Conservation (phyloP, 768 basidiomycete genomes). For the Terana coerulea region DNA sequence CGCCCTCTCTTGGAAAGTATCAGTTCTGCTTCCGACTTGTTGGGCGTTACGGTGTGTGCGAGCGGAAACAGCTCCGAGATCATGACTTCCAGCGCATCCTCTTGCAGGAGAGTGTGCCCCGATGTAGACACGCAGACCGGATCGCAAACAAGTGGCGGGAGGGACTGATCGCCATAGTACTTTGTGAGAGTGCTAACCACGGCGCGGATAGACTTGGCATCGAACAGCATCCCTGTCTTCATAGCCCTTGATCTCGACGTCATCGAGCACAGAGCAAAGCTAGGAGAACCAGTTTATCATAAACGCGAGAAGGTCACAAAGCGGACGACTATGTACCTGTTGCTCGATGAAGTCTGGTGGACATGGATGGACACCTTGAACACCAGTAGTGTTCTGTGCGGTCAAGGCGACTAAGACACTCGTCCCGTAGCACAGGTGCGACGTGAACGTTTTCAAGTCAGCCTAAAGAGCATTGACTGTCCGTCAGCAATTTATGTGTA, state of each 20-base stretch:
- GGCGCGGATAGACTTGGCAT: slow-evolving; percentile 46
- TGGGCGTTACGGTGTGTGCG: slow-evolving; percentile 76
- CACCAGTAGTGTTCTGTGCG: slow-evolving; percentile 85
- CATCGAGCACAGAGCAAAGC: slow-evolving; percentile 68
- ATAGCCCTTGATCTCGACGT: slow-evolving; percentile 69
- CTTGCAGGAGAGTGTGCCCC: slow-evolving; percentile 71
- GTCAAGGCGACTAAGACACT: slow-evolving; percentile 84
- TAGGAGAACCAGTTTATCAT: slow-evolving; percentile 25
- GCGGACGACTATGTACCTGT: slow-evolving; percentile 51
- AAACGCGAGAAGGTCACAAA: neutral
- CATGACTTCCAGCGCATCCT: slow-evolving; percentile 59
- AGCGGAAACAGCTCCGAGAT: slow-evolving; percentile 66
- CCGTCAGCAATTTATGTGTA: neutral
- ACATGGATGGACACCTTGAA: slow-evolving; percentile 66
- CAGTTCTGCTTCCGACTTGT: slow-evolving; percentile 74
- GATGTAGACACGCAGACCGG: slow-evolving; percentile 92
- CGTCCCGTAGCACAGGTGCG: slow-evolving; percentile 73
- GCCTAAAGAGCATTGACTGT: slow-evolving; percentile 43
- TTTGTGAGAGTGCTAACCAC: slow-evolving; percentile 48
- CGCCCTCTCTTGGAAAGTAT: slow-evolving; percentile 43
- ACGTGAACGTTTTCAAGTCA: slow-evolving; percentile 82
- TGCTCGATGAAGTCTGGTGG: slow-evolving; percentile 68
- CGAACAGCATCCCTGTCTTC: slow-evolving; percentile 89
- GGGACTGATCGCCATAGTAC: slow-evolving; percentile 29
- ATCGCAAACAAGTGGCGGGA: slow-evolving; percentile 71